These are phyloP conservation scores for Atractiella rhizophila DNA, from an alignment of 768 basidiomycete species.

Conservation along the genomic window DNA sequence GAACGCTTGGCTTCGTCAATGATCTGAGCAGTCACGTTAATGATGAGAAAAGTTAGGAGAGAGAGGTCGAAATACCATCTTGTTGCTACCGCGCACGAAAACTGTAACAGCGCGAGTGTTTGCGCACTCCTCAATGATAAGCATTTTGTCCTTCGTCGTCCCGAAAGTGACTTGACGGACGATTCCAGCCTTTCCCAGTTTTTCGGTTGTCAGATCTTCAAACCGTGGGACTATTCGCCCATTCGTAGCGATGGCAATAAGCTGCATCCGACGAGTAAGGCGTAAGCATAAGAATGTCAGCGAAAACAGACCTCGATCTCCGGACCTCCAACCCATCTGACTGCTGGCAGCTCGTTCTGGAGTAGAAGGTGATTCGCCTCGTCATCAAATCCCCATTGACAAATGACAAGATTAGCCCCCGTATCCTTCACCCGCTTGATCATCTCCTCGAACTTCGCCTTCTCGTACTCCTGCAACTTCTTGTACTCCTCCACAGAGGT, in stretches of 20 bases:
- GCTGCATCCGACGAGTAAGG: constrained; percentile 25
- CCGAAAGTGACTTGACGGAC: constrained; percentile 89
- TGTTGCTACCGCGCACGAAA: constrained; percentile 91
- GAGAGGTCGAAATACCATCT: constrained; percentile 43
- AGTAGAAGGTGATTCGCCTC: constrained; percentile 94
- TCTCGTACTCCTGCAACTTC: constrained; percentile 79
- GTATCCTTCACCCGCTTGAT: constrained; percentile 86
- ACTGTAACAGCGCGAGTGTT: constrained; percentile 89
- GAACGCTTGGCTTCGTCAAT: constrained; percentile 97
- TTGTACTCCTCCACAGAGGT: constrained; percentile 90
- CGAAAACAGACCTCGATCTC: constrained; percentile 60
- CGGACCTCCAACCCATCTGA: constrained; percentile 96
- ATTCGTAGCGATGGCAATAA: constrained; percentile 94
- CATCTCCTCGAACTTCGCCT: constrained; percentile 89
- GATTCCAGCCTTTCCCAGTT: constrained; percentile 76
- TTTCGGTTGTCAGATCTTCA: constrained; percentile 72
- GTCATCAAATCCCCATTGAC: constrained; percentile 99
- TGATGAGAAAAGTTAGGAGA: background rate
- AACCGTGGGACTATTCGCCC: constrained; percentile 96
- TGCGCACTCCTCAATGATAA: constrained; percentile 94
- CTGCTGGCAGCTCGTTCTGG: constrained; percentile 92
- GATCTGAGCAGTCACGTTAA: constrained; percentile 32
- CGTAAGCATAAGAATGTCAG: background rate
- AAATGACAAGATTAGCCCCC: constrained; percentile 93
- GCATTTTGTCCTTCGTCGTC: constrained; percentile 96